Base-by-base conservation (phyloP, 2,329 filamentous ascomycete species). In the Westerdykella aurantiaca region DNA sequence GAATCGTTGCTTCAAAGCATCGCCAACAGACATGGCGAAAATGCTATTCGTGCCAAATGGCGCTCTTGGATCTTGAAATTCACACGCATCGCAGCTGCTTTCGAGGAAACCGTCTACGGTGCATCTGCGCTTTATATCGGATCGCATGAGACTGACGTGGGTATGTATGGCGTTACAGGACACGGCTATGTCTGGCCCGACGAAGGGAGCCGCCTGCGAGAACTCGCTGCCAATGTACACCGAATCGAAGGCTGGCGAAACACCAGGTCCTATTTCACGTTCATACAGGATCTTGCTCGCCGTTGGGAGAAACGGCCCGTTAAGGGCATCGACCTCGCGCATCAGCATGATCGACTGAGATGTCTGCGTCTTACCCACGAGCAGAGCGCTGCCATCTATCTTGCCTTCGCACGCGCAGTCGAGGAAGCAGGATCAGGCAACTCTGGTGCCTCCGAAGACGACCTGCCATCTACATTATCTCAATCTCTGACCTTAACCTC, bases 121-220 rank as follows among this genome's bases (percentile, higher is more conserved):
- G 88, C 88, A 11, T 94, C 87, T 46, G 88, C 90, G 29, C 75
- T 98, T 29, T 88, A 90, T 60, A 88, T 95, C 46, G 87, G 86
- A 5, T 81, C 83, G 11, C 85, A 88, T 52, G 86, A 90, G 58
- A 66, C 58, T 2, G 70, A 73, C 34, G 52, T 50, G 2, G 61
- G 63, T 25, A 56, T 58, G 34, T 76, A 77, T 3, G 78, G 77
- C 4, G 75, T 86, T 11, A 79, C 79, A 11, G 91, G 91, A 0
- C 93, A 97, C 63, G 93, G 93, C 34, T 97, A 95, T 63, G 91
- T 98, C 29, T 98, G 93, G 93, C 72, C 85, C 3, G 88, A 95
- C 57, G 88, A 96, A 44, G 72, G 75, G 34, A 78, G 84, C 6
- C 91, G 88, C 68, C 79, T 86, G 56, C 85, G 83, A 57, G 93